These are phyloP conservation scores for Paecilomyces sp. DNA, from an alignment of 2,329 filamentous ascomycete genomes.

Conservation along the genomic window DNA sequence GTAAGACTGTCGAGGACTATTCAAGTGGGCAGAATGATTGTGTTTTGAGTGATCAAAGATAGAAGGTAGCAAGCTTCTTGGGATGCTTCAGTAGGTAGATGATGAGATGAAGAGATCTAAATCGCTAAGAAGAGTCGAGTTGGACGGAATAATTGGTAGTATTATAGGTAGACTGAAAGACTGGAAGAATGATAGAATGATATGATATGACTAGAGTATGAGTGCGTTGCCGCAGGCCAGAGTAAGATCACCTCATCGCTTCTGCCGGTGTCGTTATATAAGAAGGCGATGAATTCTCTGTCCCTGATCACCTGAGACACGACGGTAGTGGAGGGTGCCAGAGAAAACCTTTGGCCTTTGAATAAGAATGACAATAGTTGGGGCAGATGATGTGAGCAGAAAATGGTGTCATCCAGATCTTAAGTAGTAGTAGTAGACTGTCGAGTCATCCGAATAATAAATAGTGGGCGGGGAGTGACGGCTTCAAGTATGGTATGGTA, in stretches of 20 bases:
- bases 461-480: neutral
- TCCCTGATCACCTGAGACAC: neutral
- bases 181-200: neutral
- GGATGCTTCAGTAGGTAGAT: neutral
- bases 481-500: neutral
- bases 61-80: neutral
- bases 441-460: neutral
- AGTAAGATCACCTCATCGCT: neutral
- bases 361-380: neutral
- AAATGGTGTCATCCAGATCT: neutral
- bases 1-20: neutral
- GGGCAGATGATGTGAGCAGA: neutral
- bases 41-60: constrained; percentile 1
- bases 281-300: neutral
- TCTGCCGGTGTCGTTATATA: neutral
- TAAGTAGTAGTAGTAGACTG: neutral
- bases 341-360: neutral
- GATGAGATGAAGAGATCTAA: neutral
- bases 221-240: neutral
- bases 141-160: neutral
- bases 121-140: neutral
- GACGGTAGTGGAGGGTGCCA: neutral
- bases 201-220: neutral
- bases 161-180: neutral
- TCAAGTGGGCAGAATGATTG: neutral